Evolutionary conservation across 2,329 filamentous ascomycete species (phyloP).

Genomic region (Penicillium janthinellum): DNA sequence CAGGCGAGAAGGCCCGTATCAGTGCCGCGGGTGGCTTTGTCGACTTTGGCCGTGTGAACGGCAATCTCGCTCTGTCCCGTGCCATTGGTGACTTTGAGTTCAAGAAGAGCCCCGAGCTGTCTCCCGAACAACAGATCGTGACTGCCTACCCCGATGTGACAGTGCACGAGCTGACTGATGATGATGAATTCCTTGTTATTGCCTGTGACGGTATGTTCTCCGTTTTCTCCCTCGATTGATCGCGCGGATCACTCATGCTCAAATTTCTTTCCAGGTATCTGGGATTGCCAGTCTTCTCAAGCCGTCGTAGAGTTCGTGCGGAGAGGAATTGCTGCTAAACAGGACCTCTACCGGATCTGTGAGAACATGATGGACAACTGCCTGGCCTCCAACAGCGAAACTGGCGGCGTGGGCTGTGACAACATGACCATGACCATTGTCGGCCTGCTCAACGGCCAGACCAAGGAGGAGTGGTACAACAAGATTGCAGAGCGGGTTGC

Average conservation of each 20-base stretch:
- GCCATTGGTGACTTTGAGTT: slow-evolving; percentile 99
- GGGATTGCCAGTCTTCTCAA: slow-evolving; percentile 99
- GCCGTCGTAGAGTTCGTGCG: slow-evolving; percentile 96
- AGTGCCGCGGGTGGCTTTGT: slow-evolving; percentile 95
- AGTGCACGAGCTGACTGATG: slow-evolving; percentile 82
- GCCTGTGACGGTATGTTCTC: slow-evolving; percentile 78
- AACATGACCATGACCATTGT: slow-evolving; percentile 99
- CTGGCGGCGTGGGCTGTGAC: slow-evolving; percentile 95
- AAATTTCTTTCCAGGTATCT: slow-evolving; percentile 70
- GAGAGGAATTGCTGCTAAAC: slow-evolving; percentile 93
- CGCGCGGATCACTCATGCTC: neutral
- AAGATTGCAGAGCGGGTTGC: slow-evolving; percentile 91
- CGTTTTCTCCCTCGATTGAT: neutral
- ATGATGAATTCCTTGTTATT: slow-evolving; percentile 94
- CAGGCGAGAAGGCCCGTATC: slow-evolving; percentile 94
- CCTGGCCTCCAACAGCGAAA: slow-evolving; percentile 95
- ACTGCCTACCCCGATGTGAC: slow-evolving; percentile 95
- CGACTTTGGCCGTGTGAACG: slow-evolving; percentile 97
- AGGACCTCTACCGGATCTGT: slow-evolving; percentile 91
- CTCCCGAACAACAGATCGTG: slow-evolving; percentile 98
- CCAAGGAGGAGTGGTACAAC: slow-evolving; percentile 98
- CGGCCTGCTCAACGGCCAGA: slow-evolving; percentile 85
- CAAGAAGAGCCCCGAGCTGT: slow-evolving; percentile 96
- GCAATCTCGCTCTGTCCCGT: slow-evolving; percentile 92
- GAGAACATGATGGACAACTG: slow-evolving; percentile 99